Percentiles rank a stretch among this genome's conserved stretches.
Evolutionary conservation across 2,329 filamentous ascomycete species (phyloP).

Genomic region (Ilyonectria mors-panacis): DNA sequence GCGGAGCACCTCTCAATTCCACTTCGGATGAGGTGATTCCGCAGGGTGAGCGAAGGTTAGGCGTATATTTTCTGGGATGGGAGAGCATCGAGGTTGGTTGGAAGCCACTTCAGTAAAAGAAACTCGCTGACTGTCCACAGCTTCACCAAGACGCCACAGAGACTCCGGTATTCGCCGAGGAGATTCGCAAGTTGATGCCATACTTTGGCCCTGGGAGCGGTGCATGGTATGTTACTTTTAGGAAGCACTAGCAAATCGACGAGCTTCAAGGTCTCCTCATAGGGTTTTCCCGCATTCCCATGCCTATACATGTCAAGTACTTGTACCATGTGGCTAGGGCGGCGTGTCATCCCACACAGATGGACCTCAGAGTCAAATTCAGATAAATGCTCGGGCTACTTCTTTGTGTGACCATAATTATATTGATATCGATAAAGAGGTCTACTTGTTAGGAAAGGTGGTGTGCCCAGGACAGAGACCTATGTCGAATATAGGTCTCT

Average conservation of each 20-base stretch:
- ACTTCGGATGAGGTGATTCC: not conserved
- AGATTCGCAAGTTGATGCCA: slow-evolving; percentile 34
- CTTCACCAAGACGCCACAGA: slow-evolving; percentile 35
- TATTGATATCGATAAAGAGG: not conserved
- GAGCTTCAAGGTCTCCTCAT: not conserved
- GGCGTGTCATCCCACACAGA: too few relatives aligned
- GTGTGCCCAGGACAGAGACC: too few relatives aligned
- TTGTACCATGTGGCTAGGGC: too few relatives aligned
- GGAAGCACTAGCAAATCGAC: slow-evolving; percentile 15
- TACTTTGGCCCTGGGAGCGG: slow-evolving; percentile 35
- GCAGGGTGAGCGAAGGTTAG: slow-evolving; percentile 23
- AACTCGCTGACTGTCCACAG: slow-evolving; percentile 17
- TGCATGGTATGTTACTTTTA: slow-evolving; percentile 39
- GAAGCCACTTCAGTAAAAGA: too few relatives aligned
- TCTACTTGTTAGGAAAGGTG: not conserved
- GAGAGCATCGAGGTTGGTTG: slow-evolving; percentile 41
- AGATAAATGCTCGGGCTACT: not conserved
- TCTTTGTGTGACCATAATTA: not conserved
- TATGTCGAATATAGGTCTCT: too few relatives aligned
- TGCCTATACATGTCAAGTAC: too few relatives aligned
- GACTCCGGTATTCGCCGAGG: slow-evolving; percentile 35
- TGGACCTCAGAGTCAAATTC: too few relatives aligned
- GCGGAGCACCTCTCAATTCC: slow-evolving; percentile 7
- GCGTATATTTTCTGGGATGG: slow-evolving; percentile 38
- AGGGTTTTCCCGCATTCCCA: too few relatives aligned